Base-by-base conservation (phyloP, 768 basidiomycete genomes). In the Glaciozyma martinii region DNA sequence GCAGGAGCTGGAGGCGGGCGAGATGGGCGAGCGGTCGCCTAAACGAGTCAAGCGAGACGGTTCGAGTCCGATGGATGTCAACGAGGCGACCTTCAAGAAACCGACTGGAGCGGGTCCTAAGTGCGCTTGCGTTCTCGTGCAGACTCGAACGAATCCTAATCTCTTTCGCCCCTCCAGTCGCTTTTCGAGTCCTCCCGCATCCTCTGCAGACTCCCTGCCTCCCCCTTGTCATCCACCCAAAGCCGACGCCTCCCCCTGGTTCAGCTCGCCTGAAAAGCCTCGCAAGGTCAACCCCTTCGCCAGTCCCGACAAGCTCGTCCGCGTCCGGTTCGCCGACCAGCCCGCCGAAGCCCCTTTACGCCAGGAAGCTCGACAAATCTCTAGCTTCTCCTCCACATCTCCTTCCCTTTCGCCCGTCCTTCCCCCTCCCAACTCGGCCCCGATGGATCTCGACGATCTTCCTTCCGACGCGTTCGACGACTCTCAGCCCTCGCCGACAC, bases 401-500 rank as follows among this genome's bases (percentile, higher is more conserved):
- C 32, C 55, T n/a, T 56, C 55, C 6, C n/a, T n/a, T 9, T 15
- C n/a, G n/a, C 49, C 49, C 9, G n/a, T 15, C 5, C 49, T 5
- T 15, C 49, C 21, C 12, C 49, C 25, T 15, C n/a, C 7, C 7
- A n/a, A n/a, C n/a, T 6, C 25, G 4, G 49, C 56, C 2, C 37
- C 56, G 9, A 57, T 40, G 44, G 60, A 64, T 19, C 54, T 59
- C 6, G 61, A 5, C 3, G 64, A 57, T n/a, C 54, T 68, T 3
- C 63, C 61, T 0, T 30, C 32, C 1, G 63, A 56, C 13, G 42
- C 49, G 1, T 44, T 68, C 43, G 60, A 65, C 32, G 61, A 68
- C 7, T 70, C 63, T 32, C 60, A 61, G 27, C 68, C 68, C 33
- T 66, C 68, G 23, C 68, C 68, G 44, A 70, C 68, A 3, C 18